Evolutionary conservation across 495 filamentous ascomycete species (phyloP), one percentile per base, ranked within the genome.

Genomic region (Trichocladium antarcticum): DNA sequence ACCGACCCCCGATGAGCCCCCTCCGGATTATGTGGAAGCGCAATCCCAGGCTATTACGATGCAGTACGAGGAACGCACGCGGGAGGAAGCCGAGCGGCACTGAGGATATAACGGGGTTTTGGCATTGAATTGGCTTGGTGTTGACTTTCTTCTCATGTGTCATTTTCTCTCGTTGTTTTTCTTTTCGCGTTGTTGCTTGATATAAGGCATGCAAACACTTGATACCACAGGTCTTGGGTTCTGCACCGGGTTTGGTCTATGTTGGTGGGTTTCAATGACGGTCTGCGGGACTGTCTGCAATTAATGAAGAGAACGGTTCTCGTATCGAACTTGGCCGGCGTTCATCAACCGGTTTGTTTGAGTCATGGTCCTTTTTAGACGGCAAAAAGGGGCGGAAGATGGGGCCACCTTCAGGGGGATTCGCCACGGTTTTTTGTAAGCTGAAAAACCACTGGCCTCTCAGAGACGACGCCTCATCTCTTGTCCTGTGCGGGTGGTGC

Each of bases 11-110:
- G 69, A 77, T 50, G 92, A 90, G 50, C 88, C 89, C 14, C 92
- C 92, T 27, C 92, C 92, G 29, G 86, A 85, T 31, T 98, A 98
- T 63, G 85, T 96, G 59, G 88, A 95, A 60, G 85, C 82, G 24
- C 92, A 95, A 65, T 74, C 79, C 47, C 79, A 84, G 51, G 87
- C 83, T 51, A 72, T 95, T n/a, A 61, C 54, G 38, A 69, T 66
- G 37, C 66, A 62, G 31, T 64, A 75, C 20, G 74, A 76, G 37
- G 63, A 75, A 50, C 65, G 66, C 14, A 55, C 67, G 64, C 58
- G 72, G 15, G 64, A 71, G 35, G 71, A 69, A 40, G 70, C 67
- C 17, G 72, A 76, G 48, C 59, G 69, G 36, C 59, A 63, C 24
- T 66, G 53, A 66, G 22, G 27, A 12, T 11, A 5, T 10, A 21